Percentiles rank a stretch among this genome's conserved stretches.
Evolutionary conservation across 1,284 basidiomycete species (phyloP).

Genomic region (Takashimella koratensis): DNA sequence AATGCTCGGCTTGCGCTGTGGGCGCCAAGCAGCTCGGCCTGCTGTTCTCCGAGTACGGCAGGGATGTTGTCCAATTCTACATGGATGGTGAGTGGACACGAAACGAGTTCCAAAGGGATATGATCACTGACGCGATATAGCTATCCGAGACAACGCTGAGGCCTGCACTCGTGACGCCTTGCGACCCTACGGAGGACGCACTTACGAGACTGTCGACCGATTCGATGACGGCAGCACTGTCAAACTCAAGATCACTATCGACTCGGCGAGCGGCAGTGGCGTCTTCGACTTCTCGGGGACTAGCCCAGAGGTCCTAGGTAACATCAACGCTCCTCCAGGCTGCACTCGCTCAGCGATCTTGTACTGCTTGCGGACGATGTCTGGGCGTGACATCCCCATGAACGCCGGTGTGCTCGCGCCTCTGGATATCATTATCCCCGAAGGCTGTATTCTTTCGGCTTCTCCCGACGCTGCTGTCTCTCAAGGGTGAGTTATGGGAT

Average conservation of each 20-base stretch:
- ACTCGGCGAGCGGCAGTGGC: slow-evolving; percentile 75
- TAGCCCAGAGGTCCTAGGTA: slow-evolving; percentile 81
- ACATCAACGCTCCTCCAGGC: slow-evolving; percentile 81
- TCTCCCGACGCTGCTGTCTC: slow-evolving; percentile 85
- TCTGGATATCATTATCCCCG: slow-evolving; percentile 69
- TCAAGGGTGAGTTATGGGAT: slow-evolving; percentile 68
- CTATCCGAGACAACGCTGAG: slow-evolving; percentile 87
- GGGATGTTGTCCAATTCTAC: slow-evolving; percentile 50
- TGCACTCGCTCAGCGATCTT: slow-evolving; percentile 92
- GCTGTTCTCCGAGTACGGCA: slow-evolving; percentile 38
- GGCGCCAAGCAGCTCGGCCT: slow-evolving; percentile 13
- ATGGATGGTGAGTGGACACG: no score
- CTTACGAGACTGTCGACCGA: slow-evolving; percentile 48
- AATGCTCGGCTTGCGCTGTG: slow-evolving; percentile 18
- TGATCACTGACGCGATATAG: no score
- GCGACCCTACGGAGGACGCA: neutral
- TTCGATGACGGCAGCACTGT: slow-evolving; percentile 84
- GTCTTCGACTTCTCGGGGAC: slow-evolving; percentile 85
- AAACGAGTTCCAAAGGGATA: no score
- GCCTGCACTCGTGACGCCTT: slow-evolving; percentile 69
- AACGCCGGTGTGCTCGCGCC: slow-evolving; percentile 80
- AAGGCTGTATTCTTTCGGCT: slow-evolving; percentile 73
- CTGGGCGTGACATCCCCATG: slow-evolving; percentile 71
- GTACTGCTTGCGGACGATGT: slow-evolving; percentile 57
- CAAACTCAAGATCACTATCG: slow-evolving; percentile 71